Conservation (phyloP, 441 rosid genomes). For the Theobroma grandiflorum region DNA sequence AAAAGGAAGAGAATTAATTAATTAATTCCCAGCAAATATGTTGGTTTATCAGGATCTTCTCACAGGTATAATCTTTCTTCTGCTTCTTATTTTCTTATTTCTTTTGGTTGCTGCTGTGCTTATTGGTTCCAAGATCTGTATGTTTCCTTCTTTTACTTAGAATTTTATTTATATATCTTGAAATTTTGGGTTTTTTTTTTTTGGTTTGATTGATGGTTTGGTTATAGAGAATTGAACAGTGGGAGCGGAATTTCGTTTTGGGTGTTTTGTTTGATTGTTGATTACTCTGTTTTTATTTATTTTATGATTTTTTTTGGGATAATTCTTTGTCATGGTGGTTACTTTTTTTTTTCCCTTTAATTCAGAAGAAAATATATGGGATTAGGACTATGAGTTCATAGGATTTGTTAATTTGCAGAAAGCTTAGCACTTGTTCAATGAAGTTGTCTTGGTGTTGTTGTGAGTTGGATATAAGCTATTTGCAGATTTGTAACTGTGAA, state of each 20-base stretch:
- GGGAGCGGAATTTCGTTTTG: neutral
- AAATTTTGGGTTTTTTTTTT: neutral
- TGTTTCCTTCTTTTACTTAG: neutral
- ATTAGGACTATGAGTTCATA: neutral
- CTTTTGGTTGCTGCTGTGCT: neutral
- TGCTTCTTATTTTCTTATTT: neutral
- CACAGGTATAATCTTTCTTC: constrained; percentile 47
- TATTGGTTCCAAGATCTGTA: neutral
- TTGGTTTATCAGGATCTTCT: constrained; percentile 85
- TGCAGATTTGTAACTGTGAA: neutral
- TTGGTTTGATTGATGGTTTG: neutral
- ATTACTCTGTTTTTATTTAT: neutral
- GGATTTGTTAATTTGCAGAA: neutral
- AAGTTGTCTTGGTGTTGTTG: neutral
- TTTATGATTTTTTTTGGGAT: neutral
- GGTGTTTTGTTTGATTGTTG: neutral
- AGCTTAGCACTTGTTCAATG: neutral
- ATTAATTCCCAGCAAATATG: constrained; percentile 48
- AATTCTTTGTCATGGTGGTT: neutral
- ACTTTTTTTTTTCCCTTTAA: neutral
- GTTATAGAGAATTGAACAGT: neutral
- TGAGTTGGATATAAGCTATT: neutral
- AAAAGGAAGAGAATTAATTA: neutral
- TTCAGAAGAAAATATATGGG: neutral
- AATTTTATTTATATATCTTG: neutral